These are phyloP conservation scores for Circinella minor DNA, from an alignment of 371 early-diverging fungal species.

Conservation along the genomic window DNA sequence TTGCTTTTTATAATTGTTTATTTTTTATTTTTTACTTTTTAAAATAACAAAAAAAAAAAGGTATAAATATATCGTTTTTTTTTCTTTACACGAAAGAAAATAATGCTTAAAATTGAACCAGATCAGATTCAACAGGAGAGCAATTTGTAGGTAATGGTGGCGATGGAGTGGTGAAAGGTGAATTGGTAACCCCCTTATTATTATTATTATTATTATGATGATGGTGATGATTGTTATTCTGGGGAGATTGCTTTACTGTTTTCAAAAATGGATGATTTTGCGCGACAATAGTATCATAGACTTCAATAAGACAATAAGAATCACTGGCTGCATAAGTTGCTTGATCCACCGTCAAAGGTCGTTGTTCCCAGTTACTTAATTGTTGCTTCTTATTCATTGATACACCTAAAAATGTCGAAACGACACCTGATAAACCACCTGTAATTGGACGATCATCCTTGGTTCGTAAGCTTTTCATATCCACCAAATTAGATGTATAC, in stretches of 20 bases:
- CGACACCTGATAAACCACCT: slow-evolving; percentile 46
- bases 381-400: slow-evolving; percentile 52
- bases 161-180: not conserved
- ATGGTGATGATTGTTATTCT: too few relatives aligned
- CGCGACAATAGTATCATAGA: slow-evolving; percentile 27
- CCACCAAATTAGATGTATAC: slow-evolving; percentile 28
- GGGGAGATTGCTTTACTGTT: not conserved
- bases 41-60: not conserved
- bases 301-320: slow-evolving; percentile 38
- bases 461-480: slow-evolving; percentile 28
- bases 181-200: not conserved
- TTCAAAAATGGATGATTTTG: slow-evolving; percentile 37
- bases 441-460: slow-evolving; percentile 15
- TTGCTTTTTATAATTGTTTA: not conserved
- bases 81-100: not conserved
- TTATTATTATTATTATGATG: too few relatives aligned
- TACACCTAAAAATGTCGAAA: slow-evolving; percentile 30
- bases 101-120: slow-evolving; percentile 10
- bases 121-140: not conserved
- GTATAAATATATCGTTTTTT: slow-evolving; percentile 2
- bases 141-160: not conserved
- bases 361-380: slow-evolving; percentile 54
- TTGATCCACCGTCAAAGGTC: slow-evolving; percentile 47
- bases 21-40: not conserved
- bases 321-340: slow-evolving; percentile 45